Percentiles rank a stretch among this genome's conserved stretches.
Evolutionary conservation across 495 filamentous ascomycete genomes (phyloP).

Genomic region (Xylaria venustula): DNA sequence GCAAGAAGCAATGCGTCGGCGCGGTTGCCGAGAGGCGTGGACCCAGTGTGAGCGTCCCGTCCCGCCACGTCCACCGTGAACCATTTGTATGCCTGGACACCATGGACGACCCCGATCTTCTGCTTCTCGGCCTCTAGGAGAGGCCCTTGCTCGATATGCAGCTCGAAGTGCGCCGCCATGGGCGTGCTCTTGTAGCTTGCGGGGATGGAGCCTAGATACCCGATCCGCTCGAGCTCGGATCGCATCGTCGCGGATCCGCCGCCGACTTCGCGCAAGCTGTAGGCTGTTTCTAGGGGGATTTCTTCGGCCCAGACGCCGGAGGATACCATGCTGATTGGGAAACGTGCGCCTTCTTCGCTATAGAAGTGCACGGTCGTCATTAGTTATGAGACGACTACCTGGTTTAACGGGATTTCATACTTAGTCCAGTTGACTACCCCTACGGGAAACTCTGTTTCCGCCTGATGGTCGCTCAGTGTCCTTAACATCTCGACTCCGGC

Average conservation of each 20-base stretch:
- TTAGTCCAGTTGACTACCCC: constrained; percentile 84
- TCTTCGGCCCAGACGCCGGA: constrained; percentile 76
- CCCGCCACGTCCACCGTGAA: constrained; percentile 64
- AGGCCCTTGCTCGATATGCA: constrained; percentile 80
- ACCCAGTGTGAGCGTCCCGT: constrained; percentile 70
- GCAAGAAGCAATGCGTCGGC: constrained; percentile 56
- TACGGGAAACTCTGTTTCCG: constrained; percentile 69
- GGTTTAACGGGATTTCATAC: constrained; percentile 30
- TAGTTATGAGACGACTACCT: neutral
- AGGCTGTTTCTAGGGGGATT: constrained; percentile 61
- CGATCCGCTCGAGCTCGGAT: constrained; percentile 66
- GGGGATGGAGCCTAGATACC: constrained; percentile 61
- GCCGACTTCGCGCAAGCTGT: constrained; percentile 57
- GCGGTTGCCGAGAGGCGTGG: constrained; percentile 60
- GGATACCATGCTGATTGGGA: constrained; percentile 72
- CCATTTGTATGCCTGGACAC: constrained; percentile 69
- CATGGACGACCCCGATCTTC: constrained; percentile 68
- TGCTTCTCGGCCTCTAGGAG: constrained; percentile 58
- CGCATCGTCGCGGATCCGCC: constrained; percentile 59
- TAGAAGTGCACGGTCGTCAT: constrained; percentile 10
- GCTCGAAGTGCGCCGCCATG: constrained; percentile 79
- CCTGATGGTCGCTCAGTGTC: constrained; percentile 63
- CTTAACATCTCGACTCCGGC: constrained; percentile 71
- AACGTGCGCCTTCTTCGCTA: constrained; percentile 76
- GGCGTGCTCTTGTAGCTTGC: constrained; percentile 61